phyloP scores from a whole-genome alignment of 1,284 basidiomycete genomes.

The Anthracocystis walkeri region DNA sequence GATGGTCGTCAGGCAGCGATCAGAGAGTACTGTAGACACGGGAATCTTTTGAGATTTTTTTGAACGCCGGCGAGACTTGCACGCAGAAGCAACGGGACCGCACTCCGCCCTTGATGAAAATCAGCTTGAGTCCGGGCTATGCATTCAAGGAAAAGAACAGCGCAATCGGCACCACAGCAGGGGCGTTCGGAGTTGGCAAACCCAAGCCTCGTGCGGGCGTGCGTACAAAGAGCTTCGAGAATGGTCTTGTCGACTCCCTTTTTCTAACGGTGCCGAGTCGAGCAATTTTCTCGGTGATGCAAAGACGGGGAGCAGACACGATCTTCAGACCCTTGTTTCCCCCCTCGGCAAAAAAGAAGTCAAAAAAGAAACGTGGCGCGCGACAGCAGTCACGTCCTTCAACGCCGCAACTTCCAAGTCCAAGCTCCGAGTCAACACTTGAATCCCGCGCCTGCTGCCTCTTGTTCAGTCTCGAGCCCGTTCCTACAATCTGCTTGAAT shows the following conservation, averaged over 20 bases:
- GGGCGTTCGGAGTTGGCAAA: no score
- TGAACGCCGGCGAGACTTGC: no score
- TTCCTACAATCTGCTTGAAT: no score
- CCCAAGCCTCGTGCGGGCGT: no score
- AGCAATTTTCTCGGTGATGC: neutral
- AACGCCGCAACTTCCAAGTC: neutral
- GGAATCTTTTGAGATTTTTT: no score
- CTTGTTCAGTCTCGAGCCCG: neutral
- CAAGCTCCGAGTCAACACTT: neutral
- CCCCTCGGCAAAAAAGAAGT: neutral
- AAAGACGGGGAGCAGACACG: neutral
- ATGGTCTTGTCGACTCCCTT: neutral
- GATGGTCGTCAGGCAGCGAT: no score
- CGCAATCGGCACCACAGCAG: no score
- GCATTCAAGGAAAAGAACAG: no score
- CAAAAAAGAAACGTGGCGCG: neutral
- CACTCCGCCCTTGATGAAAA: no score
- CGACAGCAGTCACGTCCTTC: neutral
- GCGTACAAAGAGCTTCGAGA: conserved; percentile 1
- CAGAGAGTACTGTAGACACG: no score
- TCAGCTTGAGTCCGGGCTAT: no score
- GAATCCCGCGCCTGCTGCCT: neutral
- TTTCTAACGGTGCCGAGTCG: neutral
- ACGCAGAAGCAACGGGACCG: no score
- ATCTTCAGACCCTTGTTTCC: neutral